A percentile compares a stretch with the other conserved stretches of the same genome.
Conservation (phyloP, 345 rosid species). For the Syzygium oleosum region DNA sequence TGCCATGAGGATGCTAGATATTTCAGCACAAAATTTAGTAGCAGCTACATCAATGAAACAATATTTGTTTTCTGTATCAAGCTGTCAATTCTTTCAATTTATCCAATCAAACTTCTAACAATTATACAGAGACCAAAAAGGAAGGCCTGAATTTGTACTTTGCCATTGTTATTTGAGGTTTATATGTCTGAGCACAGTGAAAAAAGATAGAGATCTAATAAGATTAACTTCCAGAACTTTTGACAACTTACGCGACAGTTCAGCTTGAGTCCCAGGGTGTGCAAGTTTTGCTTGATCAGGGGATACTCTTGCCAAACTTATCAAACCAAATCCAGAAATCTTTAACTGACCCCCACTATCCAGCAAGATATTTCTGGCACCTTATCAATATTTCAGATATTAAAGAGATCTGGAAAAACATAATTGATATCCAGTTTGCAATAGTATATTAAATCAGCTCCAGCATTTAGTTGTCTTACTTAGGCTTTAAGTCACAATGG, state of each 20-base stretch:
- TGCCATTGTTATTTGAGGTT: neutral
- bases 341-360: slow-evolving; percentile 82
- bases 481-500: slow-evolving; percentile 87
- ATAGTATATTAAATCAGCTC: slow-evolving; percentile 14
- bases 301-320: slow-evolving; percentile 45
- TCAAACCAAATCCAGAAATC: slow-evolving; percentile 83
- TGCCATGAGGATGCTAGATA: neutral
- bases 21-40: neutral
- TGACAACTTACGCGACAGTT: slow-evolving; percentile 50
- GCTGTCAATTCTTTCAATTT: neutral
- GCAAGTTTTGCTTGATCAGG: slow-evolving; percentile 49
- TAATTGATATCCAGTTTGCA: neutral
- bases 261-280: slow-evolving; percentile 28
- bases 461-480: slow-evolving; percentile 68
- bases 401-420: slow-evolving; percentile 21
- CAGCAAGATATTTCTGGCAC: slow-evolving; percentile 99
- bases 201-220: neutral
- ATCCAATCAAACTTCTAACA: neutral
- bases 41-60: neutral
- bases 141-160: neutral
- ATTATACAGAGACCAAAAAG: neutral
- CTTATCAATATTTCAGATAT: slow-evolving; percentile 82
- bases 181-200: neutral
- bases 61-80: neutral
- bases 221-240: neutral